A percentile compares a stretch with the other conserved stretches of the same genome.
These are phyloP conservation scores for Croton laevigatus DNA, from an alignment of 441 rosid genomes.

Conservation along the genomic window DNA sequence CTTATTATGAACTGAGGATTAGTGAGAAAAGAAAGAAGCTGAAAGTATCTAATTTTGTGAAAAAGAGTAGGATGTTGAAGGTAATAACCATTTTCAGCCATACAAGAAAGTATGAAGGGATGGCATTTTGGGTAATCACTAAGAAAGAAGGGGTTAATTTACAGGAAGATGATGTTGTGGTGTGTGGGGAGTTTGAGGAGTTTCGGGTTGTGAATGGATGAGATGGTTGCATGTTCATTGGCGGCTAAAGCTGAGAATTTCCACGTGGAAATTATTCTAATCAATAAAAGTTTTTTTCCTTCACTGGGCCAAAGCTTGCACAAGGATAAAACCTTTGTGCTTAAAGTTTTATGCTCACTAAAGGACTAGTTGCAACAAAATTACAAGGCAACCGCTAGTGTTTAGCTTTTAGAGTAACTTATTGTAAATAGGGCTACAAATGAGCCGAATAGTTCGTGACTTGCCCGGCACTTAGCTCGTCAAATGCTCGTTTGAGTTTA, in stretches of 20 bases:
- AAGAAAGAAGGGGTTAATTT: conserved; percentile 6
- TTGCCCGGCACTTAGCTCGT: too few species aligned
- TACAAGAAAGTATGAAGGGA: conserved; percentile 18
- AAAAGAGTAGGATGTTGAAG: neutral
- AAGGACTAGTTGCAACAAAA: too few species aligned
- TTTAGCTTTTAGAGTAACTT: too few species aligned
- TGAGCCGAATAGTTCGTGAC: too few species aligned
- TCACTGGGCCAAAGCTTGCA: neutral
- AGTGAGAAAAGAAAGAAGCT: neutral
- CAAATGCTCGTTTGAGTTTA: too few species aligned
- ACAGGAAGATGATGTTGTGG: conserved; percentile 25
- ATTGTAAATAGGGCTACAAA: too few species aligned
- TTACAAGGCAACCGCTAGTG: too few species aligned
- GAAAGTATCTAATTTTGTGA: conserved; percentile 1
- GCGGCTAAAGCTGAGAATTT: conserved; percentile 24
- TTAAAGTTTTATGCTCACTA: too few species aligned
- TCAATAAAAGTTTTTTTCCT: conserved; percentile 34
- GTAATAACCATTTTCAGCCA: conserved; percentile 25
- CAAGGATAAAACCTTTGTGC: too few species aligned
- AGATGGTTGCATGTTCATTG: conserved; percentile 30
- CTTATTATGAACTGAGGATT: conserved; percentile 9
- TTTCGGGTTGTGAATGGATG: conserved; percentile 23
- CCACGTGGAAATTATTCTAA: conserved; percentile 32
- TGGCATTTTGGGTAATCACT: conserved; percentile 28
- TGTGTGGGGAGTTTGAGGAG: conserved; percentile 36